Conservation (phyloP, 2,329 filamentous ascomycete genomes). For the Arthroderma sp. region DNA sequence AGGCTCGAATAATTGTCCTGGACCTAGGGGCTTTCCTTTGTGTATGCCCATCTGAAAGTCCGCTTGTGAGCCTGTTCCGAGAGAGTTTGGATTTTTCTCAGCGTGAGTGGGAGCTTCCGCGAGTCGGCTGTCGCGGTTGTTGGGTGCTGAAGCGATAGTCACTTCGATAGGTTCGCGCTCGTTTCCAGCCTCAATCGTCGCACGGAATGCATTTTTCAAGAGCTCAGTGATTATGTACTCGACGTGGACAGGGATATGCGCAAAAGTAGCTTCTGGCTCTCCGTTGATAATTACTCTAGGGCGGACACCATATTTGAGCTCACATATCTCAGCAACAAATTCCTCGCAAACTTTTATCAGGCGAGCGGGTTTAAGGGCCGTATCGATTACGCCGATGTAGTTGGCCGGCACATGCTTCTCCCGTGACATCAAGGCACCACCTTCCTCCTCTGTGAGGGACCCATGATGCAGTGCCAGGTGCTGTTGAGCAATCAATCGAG, state of each 20-base stretch:
- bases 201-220: slow-evolving; percentile 91
- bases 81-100: slow-evolving; percentile 28
- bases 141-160: slow-evolving; percentile 66
- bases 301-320: slow-evolving; percentile 84
- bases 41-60: slow-evolving; percentile 23
- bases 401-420: slow-evolving; percentile 33
- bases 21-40: slow-evolving; percentile 15
- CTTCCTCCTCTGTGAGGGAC: slow-evolving; percentile 58
- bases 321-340: slow-evolving; percentile 91
- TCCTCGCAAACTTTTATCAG: slow-evolving; percentile 76
- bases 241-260: slow-evolving; percentile 87
- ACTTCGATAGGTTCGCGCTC: slow-evolving; percentile 75
- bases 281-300: slow-evolving; percentile 72
- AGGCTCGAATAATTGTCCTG: slow-evolving; percentile 20
- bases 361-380: slow-evolving; percentile 65
- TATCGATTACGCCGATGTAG: slow-evolving; percentile 94
- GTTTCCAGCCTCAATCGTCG: slow-evolving; percentile 73
- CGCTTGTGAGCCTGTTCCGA: slow-evolving; percentile 16
- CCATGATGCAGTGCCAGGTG: slow-evolving; percentile 80
- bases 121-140: slow-evolving; percentile 30
- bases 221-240: slow-evolving; percentile 97
- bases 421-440: slow-evolving; percentile 14
- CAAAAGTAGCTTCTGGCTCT: slow-evolving; percentile 75
- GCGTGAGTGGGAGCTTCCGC: slow-evolving; percentile 29
- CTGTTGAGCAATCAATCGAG: slow-evolving; percentile 86